These are phyloP conservation scores for Paxillus involutus DNA, from an alignment of 768 basidiomycete genomes.

Conservation along the genomic window DNA sequence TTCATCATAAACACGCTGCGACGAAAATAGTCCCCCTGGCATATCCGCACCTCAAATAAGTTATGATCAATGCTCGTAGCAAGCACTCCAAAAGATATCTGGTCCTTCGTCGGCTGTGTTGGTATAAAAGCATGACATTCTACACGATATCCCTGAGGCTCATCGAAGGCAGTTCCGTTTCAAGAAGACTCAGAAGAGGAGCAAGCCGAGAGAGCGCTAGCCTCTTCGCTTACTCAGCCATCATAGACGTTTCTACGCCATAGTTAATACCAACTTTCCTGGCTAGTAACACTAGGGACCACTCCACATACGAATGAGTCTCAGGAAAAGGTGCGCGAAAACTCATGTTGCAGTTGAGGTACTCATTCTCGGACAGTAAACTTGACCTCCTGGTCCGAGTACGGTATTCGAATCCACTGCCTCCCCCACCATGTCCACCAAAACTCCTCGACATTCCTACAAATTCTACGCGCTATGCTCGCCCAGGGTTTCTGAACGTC, in stretches of 20 bases:
- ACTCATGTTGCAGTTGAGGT: not conserved
- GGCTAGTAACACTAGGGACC: too few species aligned
- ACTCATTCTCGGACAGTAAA: constrained; percentile 49
- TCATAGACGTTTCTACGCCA: too few species aligned
- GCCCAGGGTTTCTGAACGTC: constrained; percentile 79
- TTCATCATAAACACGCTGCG: not conserved
- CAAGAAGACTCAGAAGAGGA: too few species aligned
- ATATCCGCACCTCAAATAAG: not conserved
- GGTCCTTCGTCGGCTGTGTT: not conserved
- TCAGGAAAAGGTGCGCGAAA: constrained; percentile 51
- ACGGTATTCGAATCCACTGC: constrained; percentile 91
- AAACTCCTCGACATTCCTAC: constrained; percentile 93
- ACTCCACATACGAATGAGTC: constrained; percentile 38
- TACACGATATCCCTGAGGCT: not conserved
- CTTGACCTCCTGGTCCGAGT: constrained; percentile 91
- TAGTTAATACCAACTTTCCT: too few species aligned
- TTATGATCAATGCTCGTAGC: not conserved
- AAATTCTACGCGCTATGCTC: constrained; percentile 82
- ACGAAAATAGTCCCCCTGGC: not conserved
- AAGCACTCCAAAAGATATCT: not conserved
- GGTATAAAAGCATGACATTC: not conserved
- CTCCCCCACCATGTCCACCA: constrained; percentile 95
- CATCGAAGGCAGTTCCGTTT: too few species aligned
- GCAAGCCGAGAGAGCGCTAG: too few species aligned
- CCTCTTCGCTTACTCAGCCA: too few species aligned